Evolutionary conservation across 2,329 filamentous ascomycete genomes (phyloP).

Genomic region (Amylocarpus encephaloides): DNA sequence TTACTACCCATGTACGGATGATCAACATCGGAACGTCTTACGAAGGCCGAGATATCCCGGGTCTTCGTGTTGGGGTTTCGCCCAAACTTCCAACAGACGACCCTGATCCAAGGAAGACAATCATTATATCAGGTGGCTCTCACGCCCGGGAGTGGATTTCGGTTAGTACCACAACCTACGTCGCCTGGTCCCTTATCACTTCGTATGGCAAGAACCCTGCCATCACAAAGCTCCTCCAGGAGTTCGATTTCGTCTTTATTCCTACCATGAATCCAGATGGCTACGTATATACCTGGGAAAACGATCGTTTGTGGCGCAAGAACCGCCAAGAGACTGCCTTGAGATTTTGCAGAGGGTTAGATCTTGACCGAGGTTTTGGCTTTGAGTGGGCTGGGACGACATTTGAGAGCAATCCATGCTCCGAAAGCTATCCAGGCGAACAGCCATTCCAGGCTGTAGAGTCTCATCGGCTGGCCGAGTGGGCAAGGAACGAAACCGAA

Average conservation of each 20-base stretch:
- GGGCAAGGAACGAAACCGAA: slow-evolving; percentile 73
- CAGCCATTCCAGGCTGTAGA: slow-evolving; percentile 79
- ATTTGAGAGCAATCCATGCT: slow-evolving; percentile 73
- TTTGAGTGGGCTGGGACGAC: slow-evolving; percentile 73
- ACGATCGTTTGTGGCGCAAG: slow-evolving; percentile 91
- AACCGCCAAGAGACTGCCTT: slow-evolving; percentile 79
- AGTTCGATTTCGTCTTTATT: slow-evolving; percentile 83
- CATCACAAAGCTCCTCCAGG: slow-evolving; percentile 72
- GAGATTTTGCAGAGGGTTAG: slow-evolving; percentile 78
- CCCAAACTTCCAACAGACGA: slow-evolving; percentile 41
- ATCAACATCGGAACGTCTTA: slow-evolving; percentile 77
- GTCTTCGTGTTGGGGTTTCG: slow-evolving; percentile 65
- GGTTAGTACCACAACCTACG: slow-evolving; percentile 81
- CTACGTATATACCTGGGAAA: slow-evolving; percentile 88
- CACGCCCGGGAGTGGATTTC: slow-evolving; percentile 97
- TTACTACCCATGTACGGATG: slow-evolving; percentile 69
- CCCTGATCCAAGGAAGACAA: slow-evolving; percentile 57
- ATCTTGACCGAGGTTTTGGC: slow-evolving; percentile 81
- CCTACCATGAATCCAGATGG: slow-evolving; percentile 91
- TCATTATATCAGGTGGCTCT: slow-evolving; percentile 77
- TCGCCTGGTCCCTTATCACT: slow-evolving; percentile 83
- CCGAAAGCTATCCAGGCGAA: slow-evolving; percentile 81
- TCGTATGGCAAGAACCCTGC: slow-evolving; percentile 65
- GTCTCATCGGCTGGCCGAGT: slow-evolving; percentile 66
- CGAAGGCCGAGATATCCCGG: slow-evolving; percentile 81